Base-by-base conservation (phyloP, 257 asterid species). In the Primulina eburnea region DNA sequence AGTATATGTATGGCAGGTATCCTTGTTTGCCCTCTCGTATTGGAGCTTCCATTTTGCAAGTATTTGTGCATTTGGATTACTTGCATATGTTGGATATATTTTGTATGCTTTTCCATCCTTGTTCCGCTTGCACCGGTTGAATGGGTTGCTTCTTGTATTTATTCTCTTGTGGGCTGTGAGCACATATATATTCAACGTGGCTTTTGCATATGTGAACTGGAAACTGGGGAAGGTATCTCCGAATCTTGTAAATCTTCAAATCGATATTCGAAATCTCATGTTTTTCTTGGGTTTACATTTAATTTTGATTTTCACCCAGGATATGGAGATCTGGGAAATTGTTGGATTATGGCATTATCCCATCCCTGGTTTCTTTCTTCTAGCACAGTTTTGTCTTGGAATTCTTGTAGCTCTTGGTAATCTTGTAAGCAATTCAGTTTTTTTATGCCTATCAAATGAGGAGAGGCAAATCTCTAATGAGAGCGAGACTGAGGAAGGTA, bases 41-140 rank as follows among this genome's bases (percentile, higher is more conserved):
- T 93, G 99, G 99, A 93, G 99, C 91, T 90, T 93, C 88, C 96
- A 86, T 84, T 93, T 93, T 75, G 96, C 99, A 29, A 93, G 99
- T 80, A 84, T 93, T 73, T 93, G 99, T 77, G 99, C 99, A 67
- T 93, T 90, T 76, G 99, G 92, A 68, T 81, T 93, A 79, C 96
- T 93, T 75, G 92, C 90, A 17, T 93, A 93, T 73, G 96, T 93
- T 79, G 99, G 99, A 52, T 93, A 93, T 80, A 81, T 87, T 73
- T 69, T 93, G 73, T 89, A 86, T 74, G 96, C 84, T 64, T 93
- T 90, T 70, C 99, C 97, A 16, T 93, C 99, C 61, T 83, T 93
- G 88, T 85, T 87, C 74, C 92, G 91, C 72, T 75, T 93, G 90
- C 99, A 89, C 77, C 89, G 95, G 71, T 82, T 93, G 81, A 93